Evolutionary conservation across 352 stramenopile species (phyloP).

Genomic region (Pythium myriotylum): DNA sequence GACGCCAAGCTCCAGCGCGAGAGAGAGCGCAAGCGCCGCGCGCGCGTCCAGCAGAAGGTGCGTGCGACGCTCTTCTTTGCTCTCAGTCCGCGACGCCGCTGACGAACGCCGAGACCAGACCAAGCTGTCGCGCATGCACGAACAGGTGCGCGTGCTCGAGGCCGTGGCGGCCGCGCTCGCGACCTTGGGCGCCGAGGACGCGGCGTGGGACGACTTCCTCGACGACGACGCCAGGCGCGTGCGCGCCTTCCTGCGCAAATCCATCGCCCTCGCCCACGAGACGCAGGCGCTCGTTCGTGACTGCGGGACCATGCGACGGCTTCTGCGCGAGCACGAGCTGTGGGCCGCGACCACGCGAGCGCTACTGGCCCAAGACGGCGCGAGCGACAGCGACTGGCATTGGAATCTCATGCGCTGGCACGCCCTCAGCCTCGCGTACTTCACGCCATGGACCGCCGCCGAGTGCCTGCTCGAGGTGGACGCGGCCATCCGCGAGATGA

Average conservation of each 20-base stretch:
- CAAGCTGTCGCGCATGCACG: conserved; percentile 6
- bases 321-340: conserved; percentile 18
- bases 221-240: conserved; percentile 18
- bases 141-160: conserved; percentile 12
- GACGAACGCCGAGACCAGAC: conserved; percentile 6
- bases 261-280: background rate
- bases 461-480: conserved; percentile 6
- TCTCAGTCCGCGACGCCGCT: no score
- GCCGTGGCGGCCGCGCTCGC: conserved; percentile 3
- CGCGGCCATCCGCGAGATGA: conserved; percentile 13
- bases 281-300: background rate
- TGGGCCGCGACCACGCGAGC: background rate
- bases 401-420: conserved; percentile 2
- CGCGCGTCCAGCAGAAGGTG: conserved; percentile 5
- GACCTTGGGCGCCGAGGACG: conserved; percentile 4
- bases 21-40: conserved; percentile 12
- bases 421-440: conserved; percentile 5
- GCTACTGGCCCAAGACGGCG: background rate
- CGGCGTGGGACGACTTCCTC: conserved; percentile 21
- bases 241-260: conserved; percentile 12
- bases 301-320: background rate
- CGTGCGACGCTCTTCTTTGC: no score
- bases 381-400: background rate
- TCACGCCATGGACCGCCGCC: conserved; percentile 2
- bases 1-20: no score